These are phyloP conservation scores for Allantophomopsis cytisporea DNA, from an alignment of 2,329 filamentous ascomycete genomes.

Conservation along the genomic window DNA sequence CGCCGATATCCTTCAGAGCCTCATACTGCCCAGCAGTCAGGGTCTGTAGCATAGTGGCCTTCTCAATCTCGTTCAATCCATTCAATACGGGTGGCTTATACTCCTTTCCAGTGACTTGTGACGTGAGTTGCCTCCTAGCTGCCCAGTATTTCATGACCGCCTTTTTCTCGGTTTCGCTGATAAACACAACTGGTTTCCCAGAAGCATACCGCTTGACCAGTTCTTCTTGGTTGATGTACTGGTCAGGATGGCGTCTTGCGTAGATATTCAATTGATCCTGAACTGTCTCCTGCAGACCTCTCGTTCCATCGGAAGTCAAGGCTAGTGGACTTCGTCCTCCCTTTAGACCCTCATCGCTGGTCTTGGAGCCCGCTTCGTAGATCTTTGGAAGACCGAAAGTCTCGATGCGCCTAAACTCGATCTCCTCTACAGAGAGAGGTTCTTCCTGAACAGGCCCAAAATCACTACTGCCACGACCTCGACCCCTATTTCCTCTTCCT, in stretches of 20 bases:
- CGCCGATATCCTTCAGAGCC: conserved; percentile 5
- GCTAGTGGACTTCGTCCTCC: too few species aligned
- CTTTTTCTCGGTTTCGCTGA: background rate
- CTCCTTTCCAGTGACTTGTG: background rate
- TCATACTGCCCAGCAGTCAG: conserved; percentile 17
- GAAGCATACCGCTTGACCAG: conserved; percentile 1
- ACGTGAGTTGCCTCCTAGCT: too few species aligned
- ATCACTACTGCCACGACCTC: background rate
- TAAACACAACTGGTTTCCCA: conserved; percentile 1
- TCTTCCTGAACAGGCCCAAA: background rate
- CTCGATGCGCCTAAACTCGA: background rate
- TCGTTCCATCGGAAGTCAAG: conserved; percentile 1
- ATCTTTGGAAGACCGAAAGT: conserved; percentile 8
- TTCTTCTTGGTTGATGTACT: background rate
- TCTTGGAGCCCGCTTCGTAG: conserved; percentile 13
- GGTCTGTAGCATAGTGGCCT: conserved; percentile 3
- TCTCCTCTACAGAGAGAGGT: background rate
- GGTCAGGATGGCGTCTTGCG: conserved; percentile 5
- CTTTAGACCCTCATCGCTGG: conserved; percentile 5
- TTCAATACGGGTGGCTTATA: background rate
- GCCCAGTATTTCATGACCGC: background rate
- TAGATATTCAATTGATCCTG: conserved; percentile 13
- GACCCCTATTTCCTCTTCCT: background rate
- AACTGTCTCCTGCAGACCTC: conserved; percentile 11
- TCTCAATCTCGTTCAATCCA: conserved; percentile 1